These are phyloP conservation scores for Penicillium cinerascens DNA, from an alignment of 495 filamentous ascomycete genomes.

Conservation along the genomic window DNA sequence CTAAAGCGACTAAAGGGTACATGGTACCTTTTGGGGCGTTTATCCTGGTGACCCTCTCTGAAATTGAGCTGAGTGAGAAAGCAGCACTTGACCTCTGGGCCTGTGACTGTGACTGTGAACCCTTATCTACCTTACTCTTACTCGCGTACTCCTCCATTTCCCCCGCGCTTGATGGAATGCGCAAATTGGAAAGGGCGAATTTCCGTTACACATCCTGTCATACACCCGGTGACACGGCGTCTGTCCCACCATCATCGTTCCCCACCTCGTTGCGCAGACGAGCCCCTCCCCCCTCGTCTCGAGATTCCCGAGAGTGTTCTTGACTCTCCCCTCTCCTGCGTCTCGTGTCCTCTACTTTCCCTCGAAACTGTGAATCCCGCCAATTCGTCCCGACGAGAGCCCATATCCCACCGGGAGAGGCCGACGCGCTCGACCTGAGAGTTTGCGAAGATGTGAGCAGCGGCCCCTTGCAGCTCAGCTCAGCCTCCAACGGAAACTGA, in stretches of 20 bases:
- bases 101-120: neutral
- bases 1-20: neutral
- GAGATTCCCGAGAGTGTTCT: constrained; percentile 1
- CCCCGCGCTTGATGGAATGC: constrained; percentile 6
- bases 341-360: constrained; percentile 1
- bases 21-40: neutral
- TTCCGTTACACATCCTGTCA: constrained; percentile 5
- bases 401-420: neutral
- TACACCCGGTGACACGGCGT: constrained; percentile 13
- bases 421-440: constrained; percentile 16
- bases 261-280: constrained; percentile 15
- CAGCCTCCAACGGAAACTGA: neutral
- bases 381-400: constrained; percentile 1
- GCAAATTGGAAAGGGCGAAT: neutral
- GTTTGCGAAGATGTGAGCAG: constrained; percentile 34
- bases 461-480: neutral
- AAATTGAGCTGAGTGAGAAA: neutral
- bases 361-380: neutral
- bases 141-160: neutral
- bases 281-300: constrained; percentile 16
- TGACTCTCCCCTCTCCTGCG: constrained; percentile 2
- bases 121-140: neutral
- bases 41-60: neutral
- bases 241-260: constrained; percentile 25
- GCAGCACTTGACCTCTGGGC: neutral